Evolutionary conservation across 805 yeast genomes (phyloP).

Genomic region (Wickerhamiella bombiphila): DNA sequence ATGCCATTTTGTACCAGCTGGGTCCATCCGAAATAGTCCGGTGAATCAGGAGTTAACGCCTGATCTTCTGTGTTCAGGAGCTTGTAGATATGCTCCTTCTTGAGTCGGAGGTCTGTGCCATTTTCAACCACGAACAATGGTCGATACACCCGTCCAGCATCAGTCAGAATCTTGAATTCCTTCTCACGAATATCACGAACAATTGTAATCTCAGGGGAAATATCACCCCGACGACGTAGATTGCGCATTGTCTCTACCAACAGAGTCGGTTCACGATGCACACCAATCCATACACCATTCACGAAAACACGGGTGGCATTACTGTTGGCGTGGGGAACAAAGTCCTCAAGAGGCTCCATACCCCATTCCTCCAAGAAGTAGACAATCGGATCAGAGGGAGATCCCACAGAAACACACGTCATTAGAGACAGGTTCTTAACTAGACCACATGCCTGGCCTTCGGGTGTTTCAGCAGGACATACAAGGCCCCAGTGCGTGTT

Average conservation of each 20-base stretch:
- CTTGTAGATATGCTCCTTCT: slow-evolving; percentile 68
- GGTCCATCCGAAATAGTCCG: slow-evolving; percentile 60
- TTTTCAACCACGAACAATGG: slow-evolving; percentile 91
- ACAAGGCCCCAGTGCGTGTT: slow-evolving; percentile 99
- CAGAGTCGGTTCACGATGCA: slow-evolving; percentile 90
- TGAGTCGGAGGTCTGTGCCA: slow-evolving; percentile 67
- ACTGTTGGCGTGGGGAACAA: slow-evolving; percentile 80
- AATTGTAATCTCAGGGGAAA: slow-evolving; percentile 89
- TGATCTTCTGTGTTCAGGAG: slow-evolving; percentile 41
- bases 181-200: slow-evolving; percentile 94
- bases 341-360: slow-evolving; percentile 93
- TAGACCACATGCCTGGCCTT: slow-evolving; percentile 99
- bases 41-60: slow-evolving; percentile 36
- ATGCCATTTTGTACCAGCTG: slow-evolving; percentile 71
- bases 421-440: slow-evolving; percentile 90
- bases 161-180: slow-evolving; percentile 91
- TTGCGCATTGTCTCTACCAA: slow-evolving; percentile 82
- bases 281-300: slow-evolving; percentile 99
- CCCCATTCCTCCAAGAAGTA: slow-evolving; percentile 98
- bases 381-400: slow-evolving; percentile 88
- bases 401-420: slow-evolving; percentile 97
- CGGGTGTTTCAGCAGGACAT: slow-evolving; percentile 99
- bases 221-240: slow-evolving; percentile 88
- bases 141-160: slow-evolving; percentile 96
- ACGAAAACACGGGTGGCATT: slow-evolving; percentile 90